These are phyloP conservation scores for Heritiera fomes DNA, from an alignment of 345 rosid species.

Conservation along the genomic window DNA sequence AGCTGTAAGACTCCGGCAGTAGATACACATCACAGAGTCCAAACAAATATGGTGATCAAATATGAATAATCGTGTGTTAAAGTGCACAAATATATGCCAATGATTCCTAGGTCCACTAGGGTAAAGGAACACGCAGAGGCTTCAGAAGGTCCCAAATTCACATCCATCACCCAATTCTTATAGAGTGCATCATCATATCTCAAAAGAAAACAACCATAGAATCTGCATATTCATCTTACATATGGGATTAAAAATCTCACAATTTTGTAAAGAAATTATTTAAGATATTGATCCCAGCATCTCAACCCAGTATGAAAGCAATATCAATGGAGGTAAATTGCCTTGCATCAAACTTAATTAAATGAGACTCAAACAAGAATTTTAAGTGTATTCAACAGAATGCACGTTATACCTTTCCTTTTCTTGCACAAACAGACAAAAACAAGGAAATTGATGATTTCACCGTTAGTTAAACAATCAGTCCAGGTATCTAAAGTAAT, in stretches of 20 bases:
- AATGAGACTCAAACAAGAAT: not conserved
- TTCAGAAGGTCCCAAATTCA: not conserved
- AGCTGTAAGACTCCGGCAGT: not conserved
- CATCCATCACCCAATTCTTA: not conserved
- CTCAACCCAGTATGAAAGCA: not conserved
- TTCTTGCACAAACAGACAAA: not conserved
- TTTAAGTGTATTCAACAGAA: not conserved
- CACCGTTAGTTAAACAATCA: not conserved
- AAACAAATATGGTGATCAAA: not conserved
- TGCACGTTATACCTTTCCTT: not conserved
- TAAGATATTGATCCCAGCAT: not conserved
- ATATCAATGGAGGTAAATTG: not conserved
- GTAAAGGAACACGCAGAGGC: not conserved
- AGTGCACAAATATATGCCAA: conserved; percentile 1
- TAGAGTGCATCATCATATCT: not conserved
- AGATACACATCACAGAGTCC: not conserved
- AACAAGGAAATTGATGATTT: not conserved
- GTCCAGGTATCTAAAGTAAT: not conserved
- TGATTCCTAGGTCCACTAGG: not conserved
- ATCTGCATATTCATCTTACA: not conserved
- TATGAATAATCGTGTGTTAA: not conserved
- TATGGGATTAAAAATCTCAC: not conserved
- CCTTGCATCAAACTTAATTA: not conserved
- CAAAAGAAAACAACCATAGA: not conserved
- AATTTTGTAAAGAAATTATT: not conserved